Evolutionary conservation across 768 basidiomycete species (phyloP).

Genomic region (Mrakia blollopis): DNA sequence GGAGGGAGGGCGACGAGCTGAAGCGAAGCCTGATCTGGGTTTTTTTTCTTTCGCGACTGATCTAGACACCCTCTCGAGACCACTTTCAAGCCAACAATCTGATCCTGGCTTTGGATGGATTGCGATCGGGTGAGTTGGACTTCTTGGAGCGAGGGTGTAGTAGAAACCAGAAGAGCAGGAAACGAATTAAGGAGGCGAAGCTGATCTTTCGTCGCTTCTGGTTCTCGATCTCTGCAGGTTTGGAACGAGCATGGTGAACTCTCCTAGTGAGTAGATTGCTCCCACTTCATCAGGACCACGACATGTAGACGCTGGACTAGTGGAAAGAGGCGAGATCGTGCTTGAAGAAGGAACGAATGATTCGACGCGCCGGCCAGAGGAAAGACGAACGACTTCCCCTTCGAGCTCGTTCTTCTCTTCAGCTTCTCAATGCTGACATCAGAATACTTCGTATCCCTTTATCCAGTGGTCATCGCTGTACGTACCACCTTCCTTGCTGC

Average conservation of each 20-base stretch:
- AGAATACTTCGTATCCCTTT: neutral
- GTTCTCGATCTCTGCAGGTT: neutral
- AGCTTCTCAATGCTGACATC: no score
- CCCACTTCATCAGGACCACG: no score
- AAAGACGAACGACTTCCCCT: no score
- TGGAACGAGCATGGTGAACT: constrained; percentile 13
- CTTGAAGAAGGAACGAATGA: neutral
- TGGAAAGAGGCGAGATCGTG: no score
- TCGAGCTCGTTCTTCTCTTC: neutral
- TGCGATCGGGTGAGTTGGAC: constrained; percentile 17
- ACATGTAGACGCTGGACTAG: no score
- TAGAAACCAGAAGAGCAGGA: neutral
- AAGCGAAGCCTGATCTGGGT: neutral
- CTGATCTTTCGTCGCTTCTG: neutral
- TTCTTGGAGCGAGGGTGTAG: neutral
- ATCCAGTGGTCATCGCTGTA: constrained; percentile 17
- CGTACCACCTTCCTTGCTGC: neutral
- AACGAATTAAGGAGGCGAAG: no score
- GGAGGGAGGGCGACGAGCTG: neutral
- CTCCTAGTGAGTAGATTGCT: neutral
- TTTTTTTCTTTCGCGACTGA: neutral
- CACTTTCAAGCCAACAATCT: neutral
- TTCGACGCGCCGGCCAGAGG: neutral
- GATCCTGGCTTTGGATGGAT: constrained; percentile 26
- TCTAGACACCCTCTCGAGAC: constrained; percentile 13